These are phyloP conservation scores for Meyerozyma athensensis DNA, from an alignment of 1,139 yeast species.

Conservation along the genomic window DNA sequence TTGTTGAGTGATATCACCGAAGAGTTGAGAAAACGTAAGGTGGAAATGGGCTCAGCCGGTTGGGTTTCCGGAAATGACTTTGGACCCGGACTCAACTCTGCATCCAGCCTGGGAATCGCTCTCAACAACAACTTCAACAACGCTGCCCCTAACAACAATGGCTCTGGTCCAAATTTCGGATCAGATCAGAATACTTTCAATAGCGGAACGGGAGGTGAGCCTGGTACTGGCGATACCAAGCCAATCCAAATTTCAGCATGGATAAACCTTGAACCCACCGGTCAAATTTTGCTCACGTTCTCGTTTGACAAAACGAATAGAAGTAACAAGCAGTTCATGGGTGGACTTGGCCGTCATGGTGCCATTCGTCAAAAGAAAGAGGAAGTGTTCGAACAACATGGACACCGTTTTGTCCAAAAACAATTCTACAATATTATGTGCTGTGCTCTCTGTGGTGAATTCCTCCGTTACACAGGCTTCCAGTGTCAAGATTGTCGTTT, in stretches of 20 bases:
- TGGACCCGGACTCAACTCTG: slow-evolving; percentile 13
- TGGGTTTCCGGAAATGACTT: slow-evolving; percentile 82
- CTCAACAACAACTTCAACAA: neutral
- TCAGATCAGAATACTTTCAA: neutral
- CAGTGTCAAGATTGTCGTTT: slow-evolving; percentile 96
- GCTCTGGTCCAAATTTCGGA: slow-evolving; percentile 5
- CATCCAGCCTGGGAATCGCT: neutral
- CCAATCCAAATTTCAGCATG: slow-evolving; percentile 60
- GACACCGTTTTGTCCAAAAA: slow-evolving; percentile 93
- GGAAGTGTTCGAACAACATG: slow-evolving; percentile 92
- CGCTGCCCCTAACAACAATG: neutral
- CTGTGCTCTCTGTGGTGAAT: slow-evolving; percentile 95
- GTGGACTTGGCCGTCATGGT: slow-evolving; percentile 94
- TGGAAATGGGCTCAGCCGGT: slow-evolving; percentile 67
- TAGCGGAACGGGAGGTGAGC: slow-evolving; percentile 8
- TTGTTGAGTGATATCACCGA: slow-evolving; percentile 87
- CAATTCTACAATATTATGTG: slow-evolving; percentile 95
- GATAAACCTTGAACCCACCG: slow-evolving; percentile 92
- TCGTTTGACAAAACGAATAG: slow-evolving; percentile 71
- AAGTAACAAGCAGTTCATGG: slow-evolving; percentile 51
- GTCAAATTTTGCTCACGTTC: slow-evolving; percentile 73
- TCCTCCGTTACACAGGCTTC: slow-evolving; percentile 85
- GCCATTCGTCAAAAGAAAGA: slow-evolving; percentile 95
- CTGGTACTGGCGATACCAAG: slow-evolving; percentile 14
- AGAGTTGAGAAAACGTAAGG: slow-evolving; percentile 87